phyloP scores from a whole-genome alignment of 192 early-diverging fungal species.

The Coemansia sp. region DNA sequence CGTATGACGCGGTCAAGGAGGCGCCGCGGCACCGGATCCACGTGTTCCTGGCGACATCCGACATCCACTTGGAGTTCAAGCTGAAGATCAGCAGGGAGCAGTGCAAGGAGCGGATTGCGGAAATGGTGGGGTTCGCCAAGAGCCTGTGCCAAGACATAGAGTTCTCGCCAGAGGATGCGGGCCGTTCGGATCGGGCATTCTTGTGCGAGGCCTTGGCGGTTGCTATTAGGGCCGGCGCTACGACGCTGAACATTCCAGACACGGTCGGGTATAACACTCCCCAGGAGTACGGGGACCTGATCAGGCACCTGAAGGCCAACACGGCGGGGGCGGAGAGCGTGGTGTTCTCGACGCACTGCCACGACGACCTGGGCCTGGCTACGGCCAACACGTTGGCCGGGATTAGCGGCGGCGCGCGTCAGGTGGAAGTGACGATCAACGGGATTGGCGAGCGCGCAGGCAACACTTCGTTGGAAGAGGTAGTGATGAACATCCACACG shows the following conservation, averaged over 20 bases:
- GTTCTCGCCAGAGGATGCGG: conserved; percentile 94
- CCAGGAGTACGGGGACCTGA: conserved; percentile 80
- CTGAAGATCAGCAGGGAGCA: conserved; percentile 84
- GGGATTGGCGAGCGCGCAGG: conserved; percentile 98
- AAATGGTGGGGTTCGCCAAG: conserved; percentile 75
- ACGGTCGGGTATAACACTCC: conserved; percentile 96
- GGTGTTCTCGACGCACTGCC: conserved; percentile 94
- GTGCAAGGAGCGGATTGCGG: conserved; percentile 75
- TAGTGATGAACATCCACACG: conserved; percentile 92
- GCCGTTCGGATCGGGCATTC: conserved; percentile 84
- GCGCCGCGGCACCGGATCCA: conserved; percentile 89
- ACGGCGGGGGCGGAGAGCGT: conserved; percentile 66
- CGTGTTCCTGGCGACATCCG: conserved; percentile 92
- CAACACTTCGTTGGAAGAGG: conserved; percentile 93
- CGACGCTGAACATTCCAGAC: conserved; percentile 96
- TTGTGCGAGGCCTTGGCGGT: conserved; percentile 74
- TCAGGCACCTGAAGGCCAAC: conserved; percentile 74
- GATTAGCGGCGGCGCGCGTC: conserved; percentile 84
- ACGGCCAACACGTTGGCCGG: conserved; percentile 95
- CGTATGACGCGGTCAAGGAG: conserved; percentile 80
- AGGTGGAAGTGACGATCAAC: conserved; percentile 96
- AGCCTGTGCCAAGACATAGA: conserved; percentile 83
- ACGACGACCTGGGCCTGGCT: conserved; percentile 94
- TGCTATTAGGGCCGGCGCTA: conserved; percentile 87
- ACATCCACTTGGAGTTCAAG: conserved; percentile 93